phyloP scores from a whole-genome alignment of 2,329 filamentous ascomycete genomes.

The Penicillium sp. region DNA sequence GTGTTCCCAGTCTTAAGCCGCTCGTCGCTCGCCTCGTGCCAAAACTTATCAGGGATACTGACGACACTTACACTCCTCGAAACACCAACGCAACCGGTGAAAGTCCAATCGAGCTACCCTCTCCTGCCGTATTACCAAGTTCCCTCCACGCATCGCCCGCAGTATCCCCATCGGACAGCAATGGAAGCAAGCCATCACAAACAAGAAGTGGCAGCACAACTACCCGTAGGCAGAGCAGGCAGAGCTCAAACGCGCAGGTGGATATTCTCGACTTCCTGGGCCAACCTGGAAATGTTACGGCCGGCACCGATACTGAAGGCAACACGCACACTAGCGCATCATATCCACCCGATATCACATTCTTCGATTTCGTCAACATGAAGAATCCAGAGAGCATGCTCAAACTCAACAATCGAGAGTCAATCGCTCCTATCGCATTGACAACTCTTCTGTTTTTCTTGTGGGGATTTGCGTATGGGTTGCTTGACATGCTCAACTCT shows the following conservation, averaged over 20 bases:
- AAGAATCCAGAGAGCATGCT: constrained; percentile 60
- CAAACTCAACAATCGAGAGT: constrained; percentile 59
- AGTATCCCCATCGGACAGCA: constrained; percentile 13
- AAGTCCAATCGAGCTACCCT: constrained; percentile 12
- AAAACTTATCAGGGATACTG: constrained; percentile 55
- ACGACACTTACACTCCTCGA: constrained; percentile 26
- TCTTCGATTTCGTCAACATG: constrained; percentile 66
- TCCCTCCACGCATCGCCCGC: constrained; percentile 1
- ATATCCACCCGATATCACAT: constrained; percentile 46
- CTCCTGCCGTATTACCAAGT: constrained; percentile 10
- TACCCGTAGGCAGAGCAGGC: neutral
- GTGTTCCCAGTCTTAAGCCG: constrained; percentile 89
- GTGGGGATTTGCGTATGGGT: constrained; percentile 88
- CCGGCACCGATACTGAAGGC: constrained; percentile 31
- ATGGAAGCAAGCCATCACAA: constrained; percentile 22
- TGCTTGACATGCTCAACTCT: constrained; percentile 76
- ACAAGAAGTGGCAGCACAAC: constrained; percentile 18
- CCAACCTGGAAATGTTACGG: constrained; percentile 45
- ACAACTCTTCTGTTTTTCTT: constrained; percentile 83
- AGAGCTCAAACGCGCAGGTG: constrained; percentile 16
- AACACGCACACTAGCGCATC: constrained; percentile 43
- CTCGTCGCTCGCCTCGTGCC: constrained; percentile 68
- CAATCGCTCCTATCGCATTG: constrained; percentile 59
- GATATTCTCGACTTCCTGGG: constrained; percentile 58
- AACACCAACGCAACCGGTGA: constrained; percentile 12